A percentile compares a stretch with the other conserved stretches of the same genome.
Conservation (phyloP, 129 eudicot species). For the Chrysanthemum seticuspe region DNA sequence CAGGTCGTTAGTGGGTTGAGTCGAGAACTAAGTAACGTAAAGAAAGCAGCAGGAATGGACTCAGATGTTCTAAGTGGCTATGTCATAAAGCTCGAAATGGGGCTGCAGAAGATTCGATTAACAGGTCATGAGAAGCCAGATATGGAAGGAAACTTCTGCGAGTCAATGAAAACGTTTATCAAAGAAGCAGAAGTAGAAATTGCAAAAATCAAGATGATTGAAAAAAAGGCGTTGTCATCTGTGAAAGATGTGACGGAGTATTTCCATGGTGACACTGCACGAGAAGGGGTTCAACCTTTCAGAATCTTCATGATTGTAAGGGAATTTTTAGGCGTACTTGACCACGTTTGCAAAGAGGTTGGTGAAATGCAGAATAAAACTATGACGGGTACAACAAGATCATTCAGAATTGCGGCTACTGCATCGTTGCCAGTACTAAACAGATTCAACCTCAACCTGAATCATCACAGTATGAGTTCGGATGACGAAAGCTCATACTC, state of each 20-base stretch:
- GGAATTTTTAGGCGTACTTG: conserved; percentile 75
- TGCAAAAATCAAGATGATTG: conserved; percentile 55
- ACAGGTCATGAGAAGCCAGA: conserved; percentile 65
- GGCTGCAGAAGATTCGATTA: conserved; percentile 68
- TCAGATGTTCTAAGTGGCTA: conserved; percentile 77
- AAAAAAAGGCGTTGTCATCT: conserved; percentile 54
- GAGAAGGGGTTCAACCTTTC: conserved; percentile 90
- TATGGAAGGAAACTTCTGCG: conserved; percentile 64
- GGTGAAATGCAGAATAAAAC: conserved; percentile 73
- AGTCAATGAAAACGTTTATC: conserved; percentile 65
- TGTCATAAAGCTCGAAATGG: conserved; percentile 71
- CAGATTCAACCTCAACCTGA: conserved; percentile 57
- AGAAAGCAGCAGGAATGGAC: conserved; percentile 94
- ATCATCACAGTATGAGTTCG: conserved; percentile 46
- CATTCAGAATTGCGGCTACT: conserved; percentile 75
- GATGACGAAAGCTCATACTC: conserved; percentile 67
- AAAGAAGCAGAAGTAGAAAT: conserved; percentile 69
- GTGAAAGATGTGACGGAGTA: conserved; percentile 89
- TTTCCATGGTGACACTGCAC: conserved; percentile 86
- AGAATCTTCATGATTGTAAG: conserved; percentile 87
- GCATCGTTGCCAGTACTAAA: conserved; percentile 80
- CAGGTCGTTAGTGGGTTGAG: conserved; percentile 77
- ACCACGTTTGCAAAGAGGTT: conserved; percentile 89
- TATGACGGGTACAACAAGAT: conserved; percentile 66
- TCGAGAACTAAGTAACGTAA: conserved; percentile 73